phyloP scores from a whole-genome alignment of 192 early-diverging fungal genomes.

The Backusella tarrabulga region DNA sequence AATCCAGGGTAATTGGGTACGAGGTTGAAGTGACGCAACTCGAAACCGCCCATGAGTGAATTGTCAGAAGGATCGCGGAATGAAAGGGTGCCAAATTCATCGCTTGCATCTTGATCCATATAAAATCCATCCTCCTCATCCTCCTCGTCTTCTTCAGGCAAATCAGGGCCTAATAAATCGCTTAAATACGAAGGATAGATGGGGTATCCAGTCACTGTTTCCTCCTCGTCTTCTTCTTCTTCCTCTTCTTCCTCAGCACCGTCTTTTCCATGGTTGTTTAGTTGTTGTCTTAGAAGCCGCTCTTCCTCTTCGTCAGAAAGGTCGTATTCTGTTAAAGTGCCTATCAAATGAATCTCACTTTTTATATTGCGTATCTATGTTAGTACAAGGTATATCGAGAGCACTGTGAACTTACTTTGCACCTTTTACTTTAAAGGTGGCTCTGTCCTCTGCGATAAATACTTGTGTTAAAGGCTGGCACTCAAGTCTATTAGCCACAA shows the following conservation, averaged over 20 bases:
- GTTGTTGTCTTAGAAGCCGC: too few species aligned
- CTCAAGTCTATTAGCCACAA: not conserved
- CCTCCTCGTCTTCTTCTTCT: not conserved
- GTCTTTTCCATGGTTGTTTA: too few species aligned
- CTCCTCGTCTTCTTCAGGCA: constrained; percentile 8
- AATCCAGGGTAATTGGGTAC: not conserved
- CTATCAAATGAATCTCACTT: not conserved
- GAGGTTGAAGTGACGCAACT: constrained; percentile 10
- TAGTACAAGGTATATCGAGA: not conserved
- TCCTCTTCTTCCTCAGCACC: not conserved
- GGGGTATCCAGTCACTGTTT: not conserved
- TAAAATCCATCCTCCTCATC: not conserved
- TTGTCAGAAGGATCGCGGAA: constrained; percentile 22
- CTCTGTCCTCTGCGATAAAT: constrained; percentile 9
- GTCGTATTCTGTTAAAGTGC: not conserved
- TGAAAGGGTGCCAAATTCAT: not conserved
- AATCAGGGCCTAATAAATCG: constrained; percentile 9
- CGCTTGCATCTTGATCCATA: not conserved
- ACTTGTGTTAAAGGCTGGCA: not conserved
- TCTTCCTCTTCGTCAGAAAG: not conserved
- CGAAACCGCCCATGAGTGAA: constrained; percentile 14
- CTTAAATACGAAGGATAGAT: not conserved
- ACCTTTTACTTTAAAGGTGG: constrained; percentile 8
- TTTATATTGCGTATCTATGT: not conserved
- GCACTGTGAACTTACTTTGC: constrained; percentile 1